A percentile compares a stretch with the other conserved stretches of the same genome.
These are phyloP conservation scores for Apiospora arundinis DNA, from an alignment of 2,329 filamentous ascomycete genomes.

Conservation along the genomic window DNA sequence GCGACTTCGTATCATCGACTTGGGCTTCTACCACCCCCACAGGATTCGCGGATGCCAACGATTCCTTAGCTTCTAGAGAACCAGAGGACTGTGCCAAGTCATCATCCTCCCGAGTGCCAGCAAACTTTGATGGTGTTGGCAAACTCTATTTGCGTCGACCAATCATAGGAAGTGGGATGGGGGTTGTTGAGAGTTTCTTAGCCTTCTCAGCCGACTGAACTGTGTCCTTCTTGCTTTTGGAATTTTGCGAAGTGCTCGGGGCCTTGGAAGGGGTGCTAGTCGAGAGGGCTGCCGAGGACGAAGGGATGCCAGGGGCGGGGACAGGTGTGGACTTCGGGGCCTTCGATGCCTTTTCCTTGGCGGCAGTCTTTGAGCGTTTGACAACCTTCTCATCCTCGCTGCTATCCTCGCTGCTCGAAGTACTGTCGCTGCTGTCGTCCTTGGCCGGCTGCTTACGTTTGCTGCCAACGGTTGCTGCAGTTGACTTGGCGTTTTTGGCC, in stretches of 20 bases:
- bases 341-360: neutral
- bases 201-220: neutral
- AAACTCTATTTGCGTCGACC: neutral
- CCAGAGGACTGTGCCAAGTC: neutral
- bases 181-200: constrained; percentile 4
- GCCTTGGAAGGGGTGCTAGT: constrained; percentile 4
- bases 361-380: constrained; percentile 42
- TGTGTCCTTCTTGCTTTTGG: constrained; percentile 7
- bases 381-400: constrained; percentile 36
- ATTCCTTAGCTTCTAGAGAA: neutral
- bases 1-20: neutral
- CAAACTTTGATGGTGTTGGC: neutral
- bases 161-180: constrained; percentile 1
- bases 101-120: neutral
- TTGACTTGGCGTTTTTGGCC: constrained; percentile 34
- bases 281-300: neutral
- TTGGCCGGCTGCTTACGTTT: constrained; percentile 49
- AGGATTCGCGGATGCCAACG: neutral
- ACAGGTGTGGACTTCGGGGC: neutral
- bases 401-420: constrained; percentile 24
- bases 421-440: constrained; percentile 31
- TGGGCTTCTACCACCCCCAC: neutral
- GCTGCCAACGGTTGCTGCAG: constrained; percentile 28
- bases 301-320: neutral
- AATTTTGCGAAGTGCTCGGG: constrained; percentile 5